A percentile compares a stretch with the other conserved stretches of the same genome.
Conservation (phyloP, 164 flowering plant genomes). For the Umbilicus rupestris region DNA sequence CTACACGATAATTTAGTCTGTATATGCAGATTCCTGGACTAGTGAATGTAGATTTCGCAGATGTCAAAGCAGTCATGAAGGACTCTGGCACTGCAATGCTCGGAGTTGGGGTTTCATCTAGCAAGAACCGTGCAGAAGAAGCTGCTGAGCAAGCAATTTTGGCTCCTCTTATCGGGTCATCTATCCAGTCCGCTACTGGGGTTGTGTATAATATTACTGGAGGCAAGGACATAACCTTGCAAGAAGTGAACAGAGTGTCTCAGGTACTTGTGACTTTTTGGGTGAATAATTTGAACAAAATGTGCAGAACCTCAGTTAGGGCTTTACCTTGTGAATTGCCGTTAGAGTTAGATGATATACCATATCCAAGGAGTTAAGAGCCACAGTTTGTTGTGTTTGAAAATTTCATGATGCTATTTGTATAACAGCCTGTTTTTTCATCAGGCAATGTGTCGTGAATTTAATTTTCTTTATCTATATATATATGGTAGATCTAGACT, state of each 20-base stretch:
- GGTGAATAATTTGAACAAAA: background rate
- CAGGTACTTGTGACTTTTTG: conserved; percentile 41
- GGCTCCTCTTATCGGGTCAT: conserved; percentile 91
- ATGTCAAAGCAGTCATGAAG: conserved; percentile 97
- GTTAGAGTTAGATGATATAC: no score
- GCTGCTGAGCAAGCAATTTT: conserved; percentile 97
- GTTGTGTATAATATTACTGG: conserved; percentile 96
- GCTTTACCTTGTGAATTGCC: background rate
- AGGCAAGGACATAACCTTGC: conserved; percentile 96
- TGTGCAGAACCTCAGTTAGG: background rate
- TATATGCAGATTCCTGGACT: conserved; percentile 88
- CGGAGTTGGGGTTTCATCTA: conserved; percentile 95
- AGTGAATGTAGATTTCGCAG: conserved; percentile 99
- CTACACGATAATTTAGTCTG: background rate
- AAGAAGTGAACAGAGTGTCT: conserved; percentile 94
- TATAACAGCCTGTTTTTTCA: background rate
- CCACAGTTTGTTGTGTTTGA: background rate
- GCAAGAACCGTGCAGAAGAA: conserved; percentile 98
- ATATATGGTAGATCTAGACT: no score
- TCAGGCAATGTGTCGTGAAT: background rate
- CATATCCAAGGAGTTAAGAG: no score
- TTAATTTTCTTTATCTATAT: background rate
- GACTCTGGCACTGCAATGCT: conserved; percentile 99
- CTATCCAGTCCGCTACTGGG: conserved; percentile 93
- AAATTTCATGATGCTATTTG: background rate